phyloP scores from a whole-genome alignment of 164 flowering plant species.

The Platanus orientalis region DNA sequence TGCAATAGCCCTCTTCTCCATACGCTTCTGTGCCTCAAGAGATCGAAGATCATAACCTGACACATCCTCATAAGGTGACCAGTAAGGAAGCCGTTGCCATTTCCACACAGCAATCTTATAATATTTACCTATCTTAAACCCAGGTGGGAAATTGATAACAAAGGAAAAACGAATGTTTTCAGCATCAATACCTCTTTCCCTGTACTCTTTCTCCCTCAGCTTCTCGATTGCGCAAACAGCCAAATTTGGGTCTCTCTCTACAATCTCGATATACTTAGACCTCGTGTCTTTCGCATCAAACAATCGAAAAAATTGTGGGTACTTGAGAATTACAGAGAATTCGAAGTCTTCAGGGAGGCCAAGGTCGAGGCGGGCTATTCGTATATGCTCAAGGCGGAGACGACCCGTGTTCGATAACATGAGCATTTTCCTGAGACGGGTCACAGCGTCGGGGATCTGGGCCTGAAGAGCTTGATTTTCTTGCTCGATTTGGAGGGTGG shows the following conservation, averaged over 20 bases:
- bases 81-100: constrained; percentile 93
- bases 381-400: constrained; percentile 67
- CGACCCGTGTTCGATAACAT: constrained; percentile 76
- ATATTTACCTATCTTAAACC: constrained; percentile 83
- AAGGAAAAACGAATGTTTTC: constrained; percentile 82
- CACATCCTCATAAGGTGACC: constrained; percentile 96
- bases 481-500: constrained; percentile 55
- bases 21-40: constrained; percentile 77
- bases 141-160: constrained; percentile 84
- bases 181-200: constrained; percentile 71
- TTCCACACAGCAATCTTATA: constrained; percentile 90
- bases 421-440: constrained; percentile 61
- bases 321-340: constrained; percentile 56
- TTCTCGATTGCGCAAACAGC: constrained; percentile 69
- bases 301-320: constrained; percentile 65
- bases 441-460: constrained; percentile 65
- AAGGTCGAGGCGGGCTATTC: constrained; percentile 68
- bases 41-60: constrained; percentile 88
- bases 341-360: constrained; percentile 96
- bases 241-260: constrained; percentile 53
- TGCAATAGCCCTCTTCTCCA: constrained; percentile 95
- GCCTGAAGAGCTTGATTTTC: constrained; percentile 55
- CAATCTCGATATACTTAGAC: constrained; percentile 79
- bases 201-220: constrained; percentile 77
- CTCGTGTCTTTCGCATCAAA: constrained; percentile 65